phyloP scores from a whole-genome alignment of 768 basidiomycete species.

The Boletus sp. region DNA sequence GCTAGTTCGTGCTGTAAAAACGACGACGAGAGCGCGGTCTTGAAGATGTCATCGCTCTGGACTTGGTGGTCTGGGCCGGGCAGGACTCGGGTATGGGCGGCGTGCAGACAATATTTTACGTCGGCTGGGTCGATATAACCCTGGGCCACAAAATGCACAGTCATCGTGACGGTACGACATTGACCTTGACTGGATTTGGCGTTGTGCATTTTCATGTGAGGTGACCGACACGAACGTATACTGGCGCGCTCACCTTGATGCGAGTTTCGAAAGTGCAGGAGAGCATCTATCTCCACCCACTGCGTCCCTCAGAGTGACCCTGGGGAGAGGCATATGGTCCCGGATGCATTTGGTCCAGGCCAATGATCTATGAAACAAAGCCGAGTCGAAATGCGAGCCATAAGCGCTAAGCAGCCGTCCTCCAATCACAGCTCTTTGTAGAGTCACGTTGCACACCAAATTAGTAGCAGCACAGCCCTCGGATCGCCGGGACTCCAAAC shows the following conservation, averaged over 20 bases:
- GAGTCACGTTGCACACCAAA: too few species aligned
- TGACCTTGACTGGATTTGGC: not conserved
- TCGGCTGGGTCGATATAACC: not conserved
- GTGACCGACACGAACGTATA: not conserved
- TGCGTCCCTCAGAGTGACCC: not conserved
- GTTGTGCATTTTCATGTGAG: not conserved
- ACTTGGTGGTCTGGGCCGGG: not conserved
- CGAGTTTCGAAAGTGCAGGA: too few species aligned
- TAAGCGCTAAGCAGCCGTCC: too few species aligned
- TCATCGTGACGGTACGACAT: not conserved
- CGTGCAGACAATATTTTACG: not conserved
- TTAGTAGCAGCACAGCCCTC: too few species aligned
- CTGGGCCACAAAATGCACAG: not conserved
- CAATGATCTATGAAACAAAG: too few species aligned
- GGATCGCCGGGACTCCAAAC: too few species aligned
- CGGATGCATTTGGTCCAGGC: too few species aligned
- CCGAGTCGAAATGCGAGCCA: too few species aligned
- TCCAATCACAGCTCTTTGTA: too few species aligned
- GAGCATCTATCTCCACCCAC: too few species aligned
- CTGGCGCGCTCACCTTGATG: too few species aligned
- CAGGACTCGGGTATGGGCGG: not conserved
- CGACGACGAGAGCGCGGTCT: too few species aligned
- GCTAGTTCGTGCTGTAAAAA: slow-evolving; percentile 1
- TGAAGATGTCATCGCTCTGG: not conserved
- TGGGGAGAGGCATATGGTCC: not conserved